Evolutionary conservation across 768 basidiomycete species (phyloP).

Genomic region (Kwoniella dejecticola): DNA sequence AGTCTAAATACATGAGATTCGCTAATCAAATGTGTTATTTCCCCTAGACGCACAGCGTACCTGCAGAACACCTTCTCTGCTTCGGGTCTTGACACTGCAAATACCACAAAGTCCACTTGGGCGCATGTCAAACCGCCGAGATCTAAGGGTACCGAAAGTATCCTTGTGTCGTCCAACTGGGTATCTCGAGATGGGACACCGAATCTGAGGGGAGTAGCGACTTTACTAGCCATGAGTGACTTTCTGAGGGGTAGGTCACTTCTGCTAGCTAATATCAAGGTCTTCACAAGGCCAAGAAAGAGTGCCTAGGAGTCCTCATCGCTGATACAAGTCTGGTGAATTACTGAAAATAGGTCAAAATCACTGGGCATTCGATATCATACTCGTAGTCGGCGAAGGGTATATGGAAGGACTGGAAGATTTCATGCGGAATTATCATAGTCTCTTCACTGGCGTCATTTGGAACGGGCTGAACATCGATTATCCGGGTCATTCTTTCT

Average conservation of each 20-base stretch:
- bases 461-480: conserved; percentile 95
- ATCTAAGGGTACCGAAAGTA: conserved; percentile 88
- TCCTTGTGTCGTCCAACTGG: conserved; percentile 91
- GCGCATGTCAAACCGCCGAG: conserved; percentile 80
- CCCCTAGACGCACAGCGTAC: conserved; percentile 72
- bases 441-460: conserved; percentile 73
- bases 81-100: conserved; percentile 69
- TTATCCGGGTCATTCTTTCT: conserved; percentile 95
- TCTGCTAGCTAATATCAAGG: not conserved
- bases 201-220: conserved; percentile 84
- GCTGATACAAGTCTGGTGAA: not conserved
- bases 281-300: no score
- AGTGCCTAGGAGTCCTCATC: no score
- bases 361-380: conserved; percentile 91
- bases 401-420: conserved; percentile 90
- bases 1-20: not conserved
- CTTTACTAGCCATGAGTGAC: conserved; percentile 77
- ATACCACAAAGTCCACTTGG: conserved; percentile 73
- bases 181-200: conserved; percentile 61
- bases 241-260: conserved; percentile 72
- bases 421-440: conserved; percentile 84
- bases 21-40: not conserved
- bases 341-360: conserved; percentile 43
- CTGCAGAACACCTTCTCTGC: conserved; percentile 69
- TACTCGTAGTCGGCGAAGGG: conserved; percentile 85